phyloP scores from a whole-genome alignment of 257 asterid species.

The Lavandula angustifolia region DNA sequence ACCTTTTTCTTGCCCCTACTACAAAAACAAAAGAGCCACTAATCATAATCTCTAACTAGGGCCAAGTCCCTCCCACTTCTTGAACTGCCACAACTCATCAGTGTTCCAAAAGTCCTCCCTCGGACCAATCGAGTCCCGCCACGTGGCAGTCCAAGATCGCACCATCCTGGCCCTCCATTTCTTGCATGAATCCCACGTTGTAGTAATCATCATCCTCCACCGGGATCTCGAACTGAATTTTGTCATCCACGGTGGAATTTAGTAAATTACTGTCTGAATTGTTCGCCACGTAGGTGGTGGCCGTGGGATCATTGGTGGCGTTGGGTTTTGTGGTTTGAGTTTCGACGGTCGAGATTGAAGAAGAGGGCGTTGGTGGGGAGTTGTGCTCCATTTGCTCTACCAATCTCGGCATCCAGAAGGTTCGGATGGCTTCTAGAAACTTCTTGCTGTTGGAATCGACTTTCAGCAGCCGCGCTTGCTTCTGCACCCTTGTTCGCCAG shows the following conservation, averaged over 20 bases:
- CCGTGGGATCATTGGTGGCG: not conserved
- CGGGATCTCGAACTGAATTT: not conserved
- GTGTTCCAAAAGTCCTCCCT: slow-evolving; percentile 57
- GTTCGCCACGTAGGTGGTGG: not conserved
- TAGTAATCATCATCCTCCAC: slow-evolving; percentile 9
- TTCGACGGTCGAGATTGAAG: slow-evolving; percentile 34
- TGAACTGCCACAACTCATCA: slow-evolving; percentile 66
- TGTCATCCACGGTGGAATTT: slow-evolving; percentile 17
- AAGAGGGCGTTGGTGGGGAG: slow-evolving; percentile 36
- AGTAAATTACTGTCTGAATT: slow-evolving; percentile 21
- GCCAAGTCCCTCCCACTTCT: slow-evolving; percentile 39
- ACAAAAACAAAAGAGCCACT: slow-evolving; percentile 28
- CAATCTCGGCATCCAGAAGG: slow-evolving; percentile 72
- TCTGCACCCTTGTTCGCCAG: slow-evolving; percentile 90
- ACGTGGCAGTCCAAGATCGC: slow-evolving; percentile 44
- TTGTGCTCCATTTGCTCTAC: slow-evolving; percentile 56
- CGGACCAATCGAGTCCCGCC: slow-evolving; percentile 51
- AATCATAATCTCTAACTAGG: slow-evolving; percentile 12
- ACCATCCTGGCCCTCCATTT: slow-evolving; percentile 34
- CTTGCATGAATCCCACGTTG: slow-evolving; percentile 42
- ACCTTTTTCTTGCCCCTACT: slow-evolving; percentile 25
- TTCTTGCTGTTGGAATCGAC: slow-evolving; percentile 73
- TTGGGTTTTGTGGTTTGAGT: not conserved
- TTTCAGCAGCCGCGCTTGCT: slow-evolving; percentile 79
- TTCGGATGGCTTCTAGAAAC: slow-evolving; percentile 64